phyloP scores from a whole-genome alignment of 192 early-diverging fungal species.

The Backusella luteola region DNA sequence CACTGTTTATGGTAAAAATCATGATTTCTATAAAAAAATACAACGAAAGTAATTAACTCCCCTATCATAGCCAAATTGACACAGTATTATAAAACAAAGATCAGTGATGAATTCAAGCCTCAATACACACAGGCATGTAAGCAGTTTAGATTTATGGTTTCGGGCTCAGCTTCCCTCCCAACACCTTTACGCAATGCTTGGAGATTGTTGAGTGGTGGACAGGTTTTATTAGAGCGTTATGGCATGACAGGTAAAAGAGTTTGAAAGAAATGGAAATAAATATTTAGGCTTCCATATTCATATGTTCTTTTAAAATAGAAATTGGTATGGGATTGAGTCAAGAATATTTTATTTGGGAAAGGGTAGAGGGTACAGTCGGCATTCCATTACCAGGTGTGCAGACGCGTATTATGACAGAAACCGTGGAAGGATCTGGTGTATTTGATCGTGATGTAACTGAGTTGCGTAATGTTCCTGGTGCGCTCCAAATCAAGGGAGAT shows the following conservation, averaged over 20 bases:
- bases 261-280: not conserved
- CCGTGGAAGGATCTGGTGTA: conserved; percentile 31
- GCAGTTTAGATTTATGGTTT: conserved; percentile 76
- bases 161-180: conserved; percentile 77
- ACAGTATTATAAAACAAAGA: conserved; percentile 51
- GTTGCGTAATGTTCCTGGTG: conserved; percentile 51
- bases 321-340: conserved; percentile 88
- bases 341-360: conserved; percentile 38
- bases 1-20: conserved; percentile 67
- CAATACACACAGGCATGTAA: conserved; percentile 48
- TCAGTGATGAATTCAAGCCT: conserved; percentile 26
- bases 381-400: conserved; percentile 69
- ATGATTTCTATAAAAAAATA: too few relatives aligned
- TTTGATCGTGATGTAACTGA: conserved; percentile 50
- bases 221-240: conserved; percentile 79
- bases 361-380: conserved; percentile 67
- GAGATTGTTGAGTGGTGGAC: conserved; percentile 66
- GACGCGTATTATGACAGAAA: conserved; percentile 53
- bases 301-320: conserved; percentile 37
- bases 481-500: conserved; percentile 71
- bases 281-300: too few relatives aligned
- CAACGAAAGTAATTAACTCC: not conserved
- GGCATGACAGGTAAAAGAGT: conserved; percentile 64
- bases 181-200: conserved; percentile 64
- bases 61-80: conserved; percentile 56